These are phyloP conservation scores for Fusarium caatingaense DNA, from an alignment of 2,329 filamentous ascomycete species.

Conservation along the genomic window DNA sequence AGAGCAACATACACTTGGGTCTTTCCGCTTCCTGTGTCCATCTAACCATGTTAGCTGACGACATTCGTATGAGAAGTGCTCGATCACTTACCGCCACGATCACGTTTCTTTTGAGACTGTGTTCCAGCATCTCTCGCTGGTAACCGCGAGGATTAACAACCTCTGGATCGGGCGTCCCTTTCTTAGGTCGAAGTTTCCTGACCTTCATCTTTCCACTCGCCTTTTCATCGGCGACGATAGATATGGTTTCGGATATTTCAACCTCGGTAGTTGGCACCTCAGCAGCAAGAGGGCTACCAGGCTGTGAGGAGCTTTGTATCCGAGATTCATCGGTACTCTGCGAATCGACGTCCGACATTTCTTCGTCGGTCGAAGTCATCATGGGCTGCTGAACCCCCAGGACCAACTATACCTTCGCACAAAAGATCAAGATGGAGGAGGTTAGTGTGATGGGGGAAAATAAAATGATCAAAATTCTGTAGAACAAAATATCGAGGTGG, in stretches of 20 bases:
- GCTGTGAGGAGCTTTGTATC: slow-evolving; percentile 14
- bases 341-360: slow-evolving; percentile 8
- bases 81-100: slow-evolving; percentile 71
- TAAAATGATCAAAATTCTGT: background rate
- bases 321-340: background rate
- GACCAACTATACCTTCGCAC: background rate
- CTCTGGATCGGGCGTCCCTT: slow-evolving; percentile 15
- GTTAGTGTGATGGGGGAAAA: background rate
- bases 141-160: slow-evolving; percentile 68
- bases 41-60: slow-evolving; percentile 58
- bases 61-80: background rate
- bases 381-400: background rate
- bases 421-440: background rate
- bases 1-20: slow-evolving; percentile 73
- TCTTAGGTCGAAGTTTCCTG: background rate
- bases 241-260: slow-evolving; percentile 33
- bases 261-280: slow-evolving; percentile 4
- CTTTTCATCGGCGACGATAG: slow-evolving; percentile 6
- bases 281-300: slow-evolving; percentile 6
- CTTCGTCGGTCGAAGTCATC: background rate
- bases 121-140: slow-evolving; percentile 80
- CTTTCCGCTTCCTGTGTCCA: slow-evolving; percentile 85
- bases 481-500: background rate
- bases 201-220: background rate
- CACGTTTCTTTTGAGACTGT: slow-evolving; percentile 74